Percentiles rank a stretch among this genome's conserved stretches.
Conservation (phyloP, 495 filamentous ascomycete species). For the Aspergillus hancockii region DNA sequence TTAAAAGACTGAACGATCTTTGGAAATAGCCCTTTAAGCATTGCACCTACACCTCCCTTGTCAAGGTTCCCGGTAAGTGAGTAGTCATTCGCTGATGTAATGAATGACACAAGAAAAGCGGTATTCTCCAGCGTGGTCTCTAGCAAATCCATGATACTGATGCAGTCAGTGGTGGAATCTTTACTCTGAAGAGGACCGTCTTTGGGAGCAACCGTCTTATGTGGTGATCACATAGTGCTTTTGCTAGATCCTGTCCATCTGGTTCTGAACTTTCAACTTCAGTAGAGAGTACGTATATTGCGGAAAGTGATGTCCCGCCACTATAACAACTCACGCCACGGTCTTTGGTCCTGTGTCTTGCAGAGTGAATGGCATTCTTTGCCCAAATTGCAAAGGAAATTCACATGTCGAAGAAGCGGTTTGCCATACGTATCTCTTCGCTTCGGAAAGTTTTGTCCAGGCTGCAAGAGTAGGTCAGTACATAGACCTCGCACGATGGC, state of each 20-base stretch:
- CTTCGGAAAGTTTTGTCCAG: background rate
- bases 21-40: constrained; percentile 1
- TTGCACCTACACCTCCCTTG: background rate
- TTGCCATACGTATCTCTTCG: background rate
- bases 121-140: background rate
- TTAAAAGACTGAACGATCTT: background rate
- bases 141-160: background rate
- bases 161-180: background rate
- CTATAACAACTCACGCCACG: background rate
- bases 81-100: background rate
- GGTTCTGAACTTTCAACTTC: constrained; percentile 2
- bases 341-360: background rate
- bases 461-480: constrained; percentile 7
- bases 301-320: constrained; percentile 1
- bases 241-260: constrained; percentile 6
- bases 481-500: too few species aligned
- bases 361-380: constrained; percentile 6
- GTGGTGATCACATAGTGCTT: constrained; percentile 4
- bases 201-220: background rate
- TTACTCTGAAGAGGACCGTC: background rate
- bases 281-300: constrained; percentile 3
- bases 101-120: constrained; percentile 2
- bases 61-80: background rate
- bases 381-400: background rate
- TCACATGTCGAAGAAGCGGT: background rate